phyloP scores from a whole-genome alignment of 495 filamentous ascomycete genomes.

The Daldinia childiae region DNA sequence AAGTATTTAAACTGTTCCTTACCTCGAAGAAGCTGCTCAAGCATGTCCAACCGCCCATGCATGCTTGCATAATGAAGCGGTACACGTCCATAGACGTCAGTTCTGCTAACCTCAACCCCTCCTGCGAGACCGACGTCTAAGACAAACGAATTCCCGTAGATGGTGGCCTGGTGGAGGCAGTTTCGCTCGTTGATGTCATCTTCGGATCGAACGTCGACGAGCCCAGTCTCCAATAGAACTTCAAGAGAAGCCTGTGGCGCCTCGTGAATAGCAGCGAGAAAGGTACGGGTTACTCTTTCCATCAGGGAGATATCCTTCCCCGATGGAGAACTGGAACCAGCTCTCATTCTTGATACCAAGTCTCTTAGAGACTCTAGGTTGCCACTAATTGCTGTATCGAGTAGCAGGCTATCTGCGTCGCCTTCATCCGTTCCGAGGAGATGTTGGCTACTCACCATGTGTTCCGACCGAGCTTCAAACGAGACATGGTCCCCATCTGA shows the following conservation, averaged over 20 bases:
- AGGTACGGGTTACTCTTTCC: constrained; percentile 85
- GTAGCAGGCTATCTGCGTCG: constrained; percentile 86
- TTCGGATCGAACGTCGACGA: constrained; percentile 86
- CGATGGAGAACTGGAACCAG: constrained; percentile 49
- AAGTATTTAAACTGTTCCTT: constrained; percentile 24
- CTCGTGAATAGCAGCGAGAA: constrained; percentile 85
- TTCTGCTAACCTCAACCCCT: constrained; percentile 76
- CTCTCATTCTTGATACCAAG: constrained; percentile 60
- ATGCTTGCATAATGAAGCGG: constrained; percentile 97
- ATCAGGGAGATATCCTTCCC: constrained; percentile 56
- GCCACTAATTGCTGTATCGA: constrained; percentile 83
- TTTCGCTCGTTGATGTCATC: constrained; percentile 98
- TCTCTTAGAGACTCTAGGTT: constrained; percentile 68
- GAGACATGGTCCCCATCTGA: constrained; percentile 91
- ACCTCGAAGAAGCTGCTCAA: constrained; percentile 73
- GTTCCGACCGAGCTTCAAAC: constrained; percentile 74
- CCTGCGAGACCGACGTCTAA: constrained; percentile 74
- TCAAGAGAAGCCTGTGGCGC: constrained; percentile 80
- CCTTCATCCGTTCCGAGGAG: constrained; percentile 77
- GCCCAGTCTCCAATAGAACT: constrained; percentile 77
- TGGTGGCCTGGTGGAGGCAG: constrained; percentile 92
- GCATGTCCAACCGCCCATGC: constrained; percentile 88
- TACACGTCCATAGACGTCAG: constrained; percentile 92
- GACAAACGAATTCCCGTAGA: constrained; percentile 82
- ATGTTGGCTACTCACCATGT: constrained; percentile 69